phyloP scores from a whole-genome alignment of 1,284 basidiomycete species.

The Heterobasidion annosum region DNA sequence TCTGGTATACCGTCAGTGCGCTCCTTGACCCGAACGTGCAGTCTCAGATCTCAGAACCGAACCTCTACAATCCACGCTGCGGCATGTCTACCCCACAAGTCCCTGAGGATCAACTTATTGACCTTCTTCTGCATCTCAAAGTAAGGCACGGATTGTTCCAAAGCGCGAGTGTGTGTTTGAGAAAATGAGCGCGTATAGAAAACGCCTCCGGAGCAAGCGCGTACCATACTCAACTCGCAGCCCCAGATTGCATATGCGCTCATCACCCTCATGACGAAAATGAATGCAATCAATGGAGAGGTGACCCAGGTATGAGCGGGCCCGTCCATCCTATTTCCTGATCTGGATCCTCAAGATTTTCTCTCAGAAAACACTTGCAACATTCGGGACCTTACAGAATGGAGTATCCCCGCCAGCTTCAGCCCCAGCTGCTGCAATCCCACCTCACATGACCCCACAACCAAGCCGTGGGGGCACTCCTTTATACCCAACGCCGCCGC shows the following conservation, averaged over 20 bases:
- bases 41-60: background rate
- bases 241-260: constrained; percentile 70
- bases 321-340: too few relatives aligned
- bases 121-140: constrained; percentile 59
- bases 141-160: constrained; percentile 21
- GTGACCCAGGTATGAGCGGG: constrained; percentile 50
- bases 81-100: constrained; percentile 12
- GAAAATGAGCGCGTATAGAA: constrained; percentile 31
- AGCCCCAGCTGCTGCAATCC: constrained; percentile 4
- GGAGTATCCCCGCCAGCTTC: constrained; percentile 2
- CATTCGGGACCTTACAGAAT: constrained; percentile 9
- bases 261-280: constrained; percentile 64
- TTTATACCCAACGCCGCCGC: constrained; percentile 4
- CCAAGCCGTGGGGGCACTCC: constrained; percentile 9
- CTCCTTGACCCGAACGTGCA: background rate
- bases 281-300: constrained; percentile 64
- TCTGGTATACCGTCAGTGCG: background rate
- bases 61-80: background rate
- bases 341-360: background rate
- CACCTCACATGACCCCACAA: constrained; percentile 8
- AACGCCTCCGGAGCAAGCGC: constrained; percentile 62
- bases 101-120: constrained; percentile 55
- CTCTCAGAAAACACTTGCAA: constrained; percentile 9
- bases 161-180: background rate
- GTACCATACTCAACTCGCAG: constrained; percentile 56